Evolutionary conservation across 345 rosid genomes (phyloP).

Genomic region (Aquilaria sinensis): DNA sequence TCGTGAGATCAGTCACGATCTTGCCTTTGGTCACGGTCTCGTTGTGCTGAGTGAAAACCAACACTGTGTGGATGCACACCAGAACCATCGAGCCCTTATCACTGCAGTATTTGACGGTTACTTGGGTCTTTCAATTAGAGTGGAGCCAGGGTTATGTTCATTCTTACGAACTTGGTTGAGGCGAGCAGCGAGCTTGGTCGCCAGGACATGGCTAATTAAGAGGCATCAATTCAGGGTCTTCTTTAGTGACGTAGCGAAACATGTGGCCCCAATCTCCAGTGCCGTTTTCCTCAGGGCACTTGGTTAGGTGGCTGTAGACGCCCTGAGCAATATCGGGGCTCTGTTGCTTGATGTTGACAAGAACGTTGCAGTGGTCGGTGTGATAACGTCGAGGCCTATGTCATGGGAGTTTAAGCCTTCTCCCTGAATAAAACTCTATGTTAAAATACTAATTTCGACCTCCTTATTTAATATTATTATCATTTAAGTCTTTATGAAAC

Average conservation of each 20-base stretch:
- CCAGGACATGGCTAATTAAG: constrained; percentile 63
- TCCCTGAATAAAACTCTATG: too few species aligned
- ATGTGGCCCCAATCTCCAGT: constrained; percentile 78
- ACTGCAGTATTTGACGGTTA: constrained; percentile 46
- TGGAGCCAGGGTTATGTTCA: constrained; percentile 45
- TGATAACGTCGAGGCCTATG: constrained; percentile 46
- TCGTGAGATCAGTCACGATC: constrained; percentile 48
- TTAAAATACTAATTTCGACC: too few species aligned
- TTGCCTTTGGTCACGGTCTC: constrained; percentile 54
- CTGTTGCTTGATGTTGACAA: constrained; percentile 66
- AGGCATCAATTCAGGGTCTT: constrained; percentile 70
- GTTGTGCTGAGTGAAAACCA: constrained; percentile 52
- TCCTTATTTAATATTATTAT: too few species aligned
- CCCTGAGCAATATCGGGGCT: constrained; percentile 76
- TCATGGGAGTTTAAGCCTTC: constrained; percentile 46
- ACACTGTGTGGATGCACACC: constrained; percentile 45
- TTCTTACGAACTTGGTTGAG: constrained; percentile 65
- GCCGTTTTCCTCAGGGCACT: constrained; percentile 60
- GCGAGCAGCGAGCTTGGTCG: constrained; percentile 72
- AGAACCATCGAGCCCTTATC: constrained; percentile 53
- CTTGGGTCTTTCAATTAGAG: constrained; percentile 58
- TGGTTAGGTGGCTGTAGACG: constrained; percentile 62
- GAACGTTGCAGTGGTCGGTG: constrained; percentile 56
- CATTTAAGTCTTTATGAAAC: too few species aligned
- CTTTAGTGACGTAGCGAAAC: constrained; percentile 73